Evolutionary conservation across 345 rosid species (phyloP), one percentile per base, ranked within the genome.

Genomic region (Camelina laxa): DNA sequence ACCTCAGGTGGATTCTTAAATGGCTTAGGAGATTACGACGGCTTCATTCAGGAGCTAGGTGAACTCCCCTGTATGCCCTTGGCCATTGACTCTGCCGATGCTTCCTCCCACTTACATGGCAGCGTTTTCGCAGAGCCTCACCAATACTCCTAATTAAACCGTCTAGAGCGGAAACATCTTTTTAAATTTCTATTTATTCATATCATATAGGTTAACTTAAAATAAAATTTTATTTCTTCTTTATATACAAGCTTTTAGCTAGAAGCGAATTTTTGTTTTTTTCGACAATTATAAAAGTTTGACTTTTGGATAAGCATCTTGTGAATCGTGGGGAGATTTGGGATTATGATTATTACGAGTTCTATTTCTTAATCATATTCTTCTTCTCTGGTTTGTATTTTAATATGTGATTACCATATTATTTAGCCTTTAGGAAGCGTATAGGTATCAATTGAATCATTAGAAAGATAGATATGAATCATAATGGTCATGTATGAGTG

Each of bases 1-100:
- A 76, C 67, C 65, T 78, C 81, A 38, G 86, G 85, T 47, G 88
- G 85, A 9, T 88, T 85, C 70, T 81, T 85, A 17, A 76, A 80
- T 35, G 84, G 85, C 1, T 87, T 91, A 70, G 74, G 81, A 60
- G 85, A 86, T 68, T 81, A 87, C 60, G 92, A 88, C 64, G 91
- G 90, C 0, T 83, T 87, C 69, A 81, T 85, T 69, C 88, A 86
- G 36, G 87, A 87, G 7, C 81, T 87, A 62, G 83, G 73, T 69
- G 90, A 85, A 73, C 82, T 85, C 49, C 75, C 93, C 17, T 78
- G 80, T 66, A 55, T 81, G 24, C 87, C 88, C 72, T 51, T 78
- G 75, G 85, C 83, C 64, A 69, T 49, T 59, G 74, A 71, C 31
- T 76, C 54, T 63, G 2, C 42, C 2, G 14, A 49, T 67, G 59